These are phyloP conservation scores for Metarhizium sp. DNA, from an alignment of 2,329 filamentous ascomycete genomes.

Conservation along the genomic window DNA sequence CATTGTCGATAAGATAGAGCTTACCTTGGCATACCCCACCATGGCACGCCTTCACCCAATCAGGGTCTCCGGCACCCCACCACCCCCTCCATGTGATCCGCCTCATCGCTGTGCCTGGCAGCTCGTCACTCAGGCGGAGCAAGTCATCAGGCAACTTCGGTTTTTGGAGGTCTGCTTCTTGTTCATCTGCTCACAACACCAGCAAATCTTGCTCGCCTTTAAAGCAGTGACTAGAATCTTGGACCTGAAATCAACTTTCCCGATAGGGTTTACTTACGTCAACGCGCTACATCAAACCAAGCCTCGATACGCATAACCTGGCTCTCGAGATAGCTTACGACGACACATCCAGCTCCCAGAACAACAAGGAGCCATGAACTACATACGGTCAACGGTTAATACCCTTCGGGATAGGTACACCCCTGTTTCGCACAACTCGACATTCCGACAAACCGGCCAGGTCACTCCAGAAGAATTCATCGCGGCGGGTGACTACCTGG, in stretches of 20 bases:
- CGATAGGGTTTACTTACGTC: not conserved
- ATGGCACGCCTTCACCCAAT: not conserved
- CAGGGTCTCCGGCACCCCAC: constrained; percentile 4
- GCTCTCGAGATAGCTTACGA: not conserved
- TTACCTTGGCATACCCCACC: not conserved
- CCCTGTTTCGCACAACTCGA: constrained; percentile 81
- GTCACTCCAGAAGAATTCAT: constrained; percentile 97
- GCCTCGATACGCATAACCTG: not conserved
- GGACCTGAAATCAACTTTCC: too few relatives aligned
- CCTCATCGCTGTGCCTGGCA: constrained; percentile 10
- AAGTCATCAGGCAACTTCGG: constrained; percentile 8
- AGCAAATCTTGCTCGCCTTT: not conserved
- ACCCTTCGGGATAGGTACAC: constrained; percentile 86
- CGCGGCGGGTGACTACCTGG: constrained; percentile 89
- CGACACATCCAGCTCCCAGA: not conserved
- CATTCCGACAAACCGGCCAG: constrained; percentile 86
- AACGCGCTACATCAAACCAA: not conserved
- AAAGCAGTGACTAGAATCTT: not conserved
- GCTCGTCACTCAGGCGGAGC: constrained; percentile 6
- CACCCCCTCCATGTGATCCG: constrained; percentile 20
- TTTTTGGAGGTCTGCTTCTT: not conserved
- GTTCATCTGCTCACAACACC: not conserved
- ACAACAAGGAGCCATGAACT: constrained; percentile 54
- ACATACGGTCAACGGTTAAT: constrained; percentile 87
- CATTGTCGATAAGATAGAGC: not conserved